phyloP scores from a whole-genome alignment of 2,329 filamentous ascomycete genomes.

The Pseudocercospora crystallina region DNA sequence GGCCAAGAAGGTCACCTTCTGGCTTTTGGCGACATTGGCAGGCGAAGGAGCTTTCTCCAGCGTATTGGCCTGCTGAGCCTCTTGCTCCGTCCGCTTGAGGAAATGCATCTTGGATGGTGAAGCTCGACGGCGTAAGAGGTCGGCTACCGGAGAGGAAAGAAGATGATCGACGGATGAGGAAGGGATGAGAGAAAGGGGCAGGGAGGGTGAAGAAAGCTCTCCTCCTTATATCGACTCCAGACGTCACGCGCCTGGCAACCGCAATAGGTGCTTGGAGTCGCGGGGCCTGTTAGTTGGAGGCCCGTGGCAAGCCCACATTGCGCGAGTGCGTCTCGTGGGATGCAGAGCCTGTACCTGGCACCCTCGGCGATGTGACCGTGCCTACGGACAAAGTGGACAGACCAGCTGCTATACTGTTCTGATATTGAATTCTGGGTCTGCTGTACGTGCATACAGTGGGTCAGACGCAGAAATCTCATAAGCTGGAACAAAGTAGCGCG shows the following conservation, averaged over 20 bases:
- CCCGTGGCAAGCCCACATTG: slow-evolving; percentile 20
- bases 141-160: slow-evolving; percentile 2
- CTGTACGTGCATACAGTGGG: slow-evolving; percentile 11
- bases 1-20: slow-evolving; percentile 37
- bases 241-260: slow-evolving; percentile 9
- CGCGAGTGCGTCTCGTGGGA: slow-evolving; percentile 16
- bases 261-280: slow-evolving; percentile 19
- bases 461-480: slow-evolving; percentile 11
- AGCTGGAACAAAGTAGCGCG: slow-evolving; percentile 2
- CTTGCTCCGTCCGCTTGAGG: slow-evolving; percentile 35
- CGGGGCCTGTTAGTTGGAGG: slow-evolving; percentile 19
- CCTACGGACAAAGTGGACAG: slow-evolving; percentile 13
- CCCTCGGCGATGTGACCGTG: slow-evolving; percentile 14
- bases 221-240: slow-evolving; percentile 11
- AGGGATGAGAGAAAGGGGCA: neutral
- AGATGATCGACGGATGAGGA: slow-evolving; percentile 6
- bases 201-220: neutral
- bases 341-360: slow-evolving; percentile 15
- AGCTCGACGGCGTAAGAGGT: slow-evolving; percentile 3
- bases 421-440: slow-evolving; percentile 16
- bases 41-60: slow-evolving; percentile 31
- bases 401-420: slow-evolving; percentile 15
- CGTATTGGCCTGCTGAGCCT: slow-evolving; percentile 32
- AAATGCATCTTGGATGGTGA: slow-evolving; percentile 29
- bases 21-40: slow-evolving; percentile 19